These are phyloP conservation scores for Amanita inopinata DNA, from an alignment of 768 basidiomycete species.

Conservation along the genomic window DNA sequence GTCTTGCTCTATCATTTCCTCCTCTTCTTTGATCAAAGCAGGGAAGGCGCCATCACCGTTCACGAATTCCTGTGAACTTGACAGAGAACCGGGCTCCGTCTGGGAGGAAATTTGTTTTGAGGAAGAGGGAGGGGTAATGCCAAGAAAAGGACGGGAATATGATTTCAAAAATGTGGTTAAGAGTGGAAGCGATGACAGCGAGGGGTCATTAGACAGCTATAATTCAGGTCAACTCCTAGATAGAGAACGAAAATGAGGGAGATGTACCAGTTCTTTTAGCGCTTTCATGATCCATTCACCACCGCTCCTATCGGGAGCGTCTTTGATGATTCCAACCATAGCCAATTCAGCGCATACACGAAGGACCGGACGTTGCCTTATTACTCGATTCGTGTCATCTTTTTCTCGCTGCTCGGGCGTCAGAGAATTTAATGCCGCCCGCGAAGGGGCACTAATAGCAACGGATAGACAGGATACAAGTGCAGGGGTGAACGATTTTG, in stretches of 20 bases:
- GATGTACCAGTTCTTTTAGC: constrained; percentile 72
- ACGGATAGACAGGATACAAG: constrained; percentile 51
- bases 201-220: constrained; percentile 83
- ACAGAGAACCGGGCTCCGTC: constrained; percentile 48
- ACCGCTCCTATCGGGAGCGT: constrained; percentile 59
- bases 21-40: constrained; percentile 36
- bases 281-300: constrained; percentile 88
- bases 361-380: constrained; percentile 76
- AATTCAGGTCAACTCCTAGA: constrained; percentile 10
- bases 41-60: constrained; percentile 28
- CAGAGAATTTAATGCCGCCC: constrained; percentile 44
- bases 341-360: constrained; percentile 88
- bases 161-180: constrained; percentile 89
- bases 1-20: constrained; percentile 78
- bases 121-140: constrained; percentile 44
- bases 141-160: constrained; percentile 83
- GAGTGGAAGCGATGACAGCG: constrained; percentile 79
- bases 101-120: constrained; percentile 50
- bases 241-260: background rate
- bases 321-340: constrained; percentile 73
- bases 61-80: constrained; percentile 23
- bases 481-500: constrained; percentile 65
- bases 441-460: constrained; percentile 50
- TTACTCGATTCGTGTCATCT: constrained; percentile 73
- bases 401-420: constrained; percentile 81